Percentiles rank a stretch among this genome's conserved stretches.
Conservation (phyloP, 192 early-diverging fungal species). For the Backusella australiensis region DNA sequence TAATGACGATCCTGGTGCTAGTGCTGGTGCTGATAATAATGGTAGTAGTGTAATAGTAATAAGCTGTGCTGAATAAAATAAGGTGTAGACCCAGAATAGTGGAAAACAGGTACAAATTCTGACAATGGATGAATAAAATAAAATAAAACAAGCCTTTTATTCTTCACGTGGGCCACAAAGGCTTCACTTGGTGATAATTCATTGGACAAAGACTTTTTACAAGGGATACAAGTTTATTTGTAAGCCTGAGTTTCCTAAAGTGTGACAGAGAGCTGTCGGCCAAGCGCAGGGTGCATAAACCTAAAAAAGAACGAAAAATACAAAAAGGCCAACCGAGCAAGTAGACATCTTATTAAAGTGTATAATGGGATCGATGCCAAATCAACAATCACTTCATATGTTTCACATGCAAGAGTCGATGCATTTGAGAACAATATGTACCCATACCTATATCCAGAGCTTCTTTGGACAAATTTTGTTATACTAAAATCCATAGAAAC, state of each 20-base stretch:
- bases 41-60: neutral
- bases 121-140: neutral
- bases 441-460: neutral
- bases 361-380: neutral
- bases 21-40: neutral
- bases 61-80: neutral
- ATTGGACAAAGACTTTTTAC: neutral
- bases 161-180: neutral
- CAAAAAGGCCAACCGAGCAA: neutral
- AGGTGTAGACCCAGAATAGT: neutral
- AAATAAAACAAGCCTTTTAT: neutral
- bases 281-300: constrained; percentile 5
- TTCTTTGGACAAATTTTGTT: neutral
- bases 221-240: neutral
- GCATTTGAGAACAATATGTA: neutral
- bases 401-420: constrained; percentile 2
- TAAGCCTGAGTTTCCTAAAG: neutral
- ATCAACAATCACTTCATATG: neutral
- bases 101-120: neutral
- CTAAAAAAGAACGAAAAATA: neutral
- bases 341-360: neutral
- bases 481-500: neutral
- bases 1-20: neutral
- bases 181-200: neutral
- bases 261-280: neutral